Evolutionary conservation across 345 rosid species (phyloP).

Genomic region (Camelina laxa): DNA sequence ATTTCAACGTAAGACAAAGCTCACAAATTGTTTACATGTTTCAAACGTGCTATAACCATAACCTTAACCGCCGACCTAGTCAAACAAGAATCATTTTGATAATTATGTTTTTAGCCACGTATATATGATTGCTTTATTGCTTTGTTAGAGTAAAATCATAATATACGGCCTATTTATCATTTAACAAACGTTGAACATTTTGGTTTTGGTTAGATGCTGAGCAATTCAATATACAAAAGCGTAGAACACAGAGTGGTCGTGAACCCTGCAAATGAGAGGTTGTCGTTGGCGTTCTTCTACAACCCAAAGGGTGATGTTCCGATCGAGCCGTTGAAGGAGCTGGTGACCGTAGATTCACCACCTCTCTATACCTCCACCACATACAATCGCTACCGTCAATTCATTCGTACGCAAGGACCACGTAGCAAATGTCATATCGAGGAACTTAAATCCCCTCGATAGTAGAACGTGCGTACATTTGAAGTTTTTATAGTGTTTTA

Average conservation of each 20-base stretch:
- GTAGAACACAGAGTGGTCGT: slow-evolving; percentile 90
- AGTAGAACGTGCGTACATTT: slow-evolving; percentile 1
- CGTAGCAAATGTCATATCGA: slow-evolving; percentile 82
- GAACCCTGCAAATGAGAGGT: slow-evolving; percentile 59
- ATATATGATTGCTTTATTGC: background rate
- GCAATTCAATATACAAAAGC: slow-evolving; percentile 84
- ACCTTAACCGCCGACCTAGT: background rate
- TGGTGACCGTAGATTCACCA: slow-evolving; percentile 61
- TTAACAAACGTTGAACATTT: background rate
- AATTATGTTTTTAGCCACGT: background rate
- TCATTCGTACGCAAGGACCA: slow-evolving; percentile 74
- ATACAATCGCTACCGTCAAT: slow-evolving; percentile 72
- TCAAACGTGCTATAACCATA: slow-evolving; percentile 30
- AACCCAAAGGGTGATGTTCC: slow-evolving; percentile 81
- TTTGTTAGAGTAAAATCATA: background rate
- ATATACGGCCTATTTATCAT: background rate
- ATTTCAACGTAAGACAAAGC: slow-evolving; percentile 21
- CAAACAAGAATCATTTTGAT: background rate
- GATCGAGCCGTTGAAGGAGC: slow-evolving; percentile 65
- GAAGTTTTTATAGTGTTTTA: background rate
- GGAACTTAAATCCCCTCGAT: slow-evolving; percentile 49
- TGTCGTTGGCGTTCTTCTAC: slow-evolving; percentile 89
- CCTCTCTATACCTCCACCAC: slow-evolving; percentile 71
- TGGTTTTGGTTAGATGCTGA: slow-evolving; percentile 60
- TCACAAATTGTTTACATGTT: slow-evolving; percentile 17